Evolutionary conservation across 2,329 filamentous ascomycete species (phyloP).

Genomic region (Cercospora sojina): DNA sequence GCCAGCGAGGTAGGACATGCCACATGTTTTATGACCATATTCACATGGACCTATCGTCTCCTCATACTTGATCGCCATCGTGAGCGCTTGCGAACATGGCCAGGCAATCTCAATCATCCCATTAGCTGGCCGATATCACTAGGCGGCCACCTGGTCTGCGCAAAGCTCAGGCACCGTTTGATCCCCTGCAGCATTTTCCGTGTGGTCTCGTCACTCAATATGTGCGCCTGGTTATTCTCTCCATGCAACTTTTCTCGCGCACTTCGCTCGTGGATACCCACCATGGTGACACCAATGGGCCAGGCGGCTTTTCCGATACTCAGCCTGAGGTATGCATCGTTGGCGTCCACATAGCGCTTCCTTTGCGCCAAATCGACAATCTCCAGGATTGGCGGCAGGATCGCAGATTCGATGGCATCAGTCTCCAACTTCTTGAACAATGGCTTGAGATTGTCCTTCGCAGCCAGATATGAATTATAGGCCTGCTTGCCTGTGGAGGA

Average conservation of each 20-base stretch:
- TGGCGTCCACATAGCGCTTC: constrained; percentile 90
- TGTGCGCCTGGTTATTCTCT: constrained; percentile 69
- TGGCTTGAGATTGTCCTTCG: constrained; percentile 81
- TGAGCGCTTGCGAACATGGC: not conserved
- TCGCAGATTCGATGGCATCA: constrained; percentile 71
- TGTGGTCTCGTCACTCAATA: constrained; percentile 94
- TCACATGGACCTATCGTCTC: not conserved
- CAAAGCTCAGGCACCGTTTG: constrained; percentile 93
- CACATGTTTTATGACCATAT: not conserved
- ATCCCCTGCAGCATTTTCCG: constrained; percentile 97
- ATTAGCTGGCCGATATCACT: constrained; percentile 91
- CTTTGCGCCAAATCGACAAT: constrained; percentile 90
- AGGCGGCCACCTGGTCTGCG: constrained; percentile 93
- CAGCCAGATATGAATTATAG: constrained; percentile 80
- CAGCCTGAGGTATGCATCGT: constrained; percentile 87
- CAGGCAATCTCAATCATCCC: constrained; percentile 58
- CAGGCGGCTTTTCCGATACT: constrained; percentile 76
- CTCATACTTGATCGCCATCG: not conserved
- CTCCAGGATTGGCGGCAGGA: constrained; percentile 76
- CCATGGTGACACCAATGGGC: constrained; percentile 99
- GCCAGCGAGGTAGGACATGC: not conserved
- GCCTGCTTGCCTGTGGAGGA: constrained; percentile 80
- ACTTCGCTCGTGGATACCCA: constrained; percentile 96
- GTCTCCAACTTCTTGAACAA: constrained; percentile 88
- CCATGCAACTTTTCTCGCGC: constrained; percentile 91